A percentile compares a stretch with the other conserved stretches of the same genome.
Conservation (phyloP, 2,329 filamentous ascomycete genomes). For the Epichloe aotearoae region DNA sequence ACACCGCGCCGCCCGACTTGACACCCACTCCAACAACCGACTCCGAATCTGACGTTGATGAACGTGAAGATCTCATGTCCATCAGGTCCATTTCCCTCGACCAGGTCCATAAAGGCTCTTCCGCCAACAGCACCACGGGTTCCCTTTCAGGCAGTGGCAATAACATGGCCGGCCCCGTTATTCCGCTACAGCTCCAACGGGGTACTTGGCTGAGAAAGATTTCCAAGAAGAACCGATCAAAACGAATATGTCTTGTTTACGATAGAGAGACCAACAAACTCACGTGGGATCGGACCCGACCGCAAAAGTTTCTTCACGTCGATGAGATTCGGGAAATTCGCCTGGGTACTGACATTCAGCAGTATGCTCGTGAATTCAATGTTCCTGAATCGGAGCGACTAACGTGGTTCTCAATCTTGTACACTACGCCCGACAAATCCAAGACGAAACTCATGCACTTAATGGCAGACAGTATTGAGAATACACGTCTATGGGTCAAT, state of each 20-base stretch:
- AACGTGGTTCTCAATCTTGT: conserved; percentile 83
- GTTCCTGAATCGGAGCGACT: conserved; percentile 53
- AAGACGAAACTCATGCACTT: conserved; percentile 84
- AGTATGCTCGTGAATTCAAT: conserved; percentile 76
- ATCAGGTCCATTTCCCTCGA: conserved; percentile 29
- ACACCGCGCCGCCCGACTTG: conserved; percentile 44
- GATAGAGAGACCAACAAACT: conserved; percentile 78
- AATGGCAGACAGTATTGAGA: conserved; percentile 60
- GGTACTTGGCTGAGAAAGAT: conserved; percentile 73
- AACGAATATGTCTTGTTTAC: conserved; percentile 57
- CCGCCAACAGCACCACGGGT: conserved; percentile 32
- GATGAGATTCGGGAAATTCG: conserved; percentile 92
- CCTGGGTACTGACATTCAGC: conserved; percentile 68
- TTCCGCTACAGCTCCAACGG: conserved; percentile 62
- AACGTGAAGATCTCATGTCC: conserved; percentile 29
- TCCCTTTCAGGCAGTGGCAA: conserved; percentile 32
- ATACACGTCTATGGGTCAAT: conserved; percentile 67
- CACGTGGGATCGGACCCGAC: conserved; percentile 68
- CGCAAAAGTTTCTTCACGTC: conserved; percentile 78
- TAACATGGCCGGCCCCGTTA: conserved; percentile 51
- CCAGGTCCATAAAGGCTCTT: conserved; percentile 31
- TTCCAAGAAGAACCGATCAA: conserved; percentile 66
- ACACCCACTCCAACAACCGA: conserved; percentile 26
- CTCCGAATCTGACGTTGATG: conserved; percentile 45
- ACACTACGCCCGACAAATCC: conserved; percentile 62